Base-by-base conservation (phyloP, 305 asterid genomes). In the Solanum aculeatissimum region DNA sequence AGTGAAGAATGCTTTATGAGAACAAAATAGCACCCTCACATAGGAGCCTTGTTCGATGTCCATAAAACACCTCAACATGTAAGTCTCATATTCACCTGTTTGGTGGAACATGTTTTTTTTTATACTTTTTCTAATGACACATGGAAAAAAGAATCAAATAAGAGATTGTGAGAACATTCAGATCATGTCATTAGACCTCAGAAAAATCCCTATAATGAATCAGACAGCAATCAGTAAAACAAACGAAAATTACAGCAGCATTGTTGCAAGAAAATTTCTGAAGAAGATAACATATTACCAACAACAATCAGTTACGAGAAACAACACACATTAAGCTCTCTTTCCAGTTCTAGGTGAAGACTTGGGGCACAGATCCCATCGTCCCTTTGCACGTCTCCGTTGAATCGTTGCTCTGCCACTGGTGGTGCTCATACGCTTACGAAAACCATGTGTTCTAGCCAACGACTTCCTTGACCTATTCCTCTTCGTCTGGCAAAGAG, bases 401-500 rank as follows among this genome's bases (percentile, higher is more conserved):
- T 85, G 90, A 60, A 95, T 88, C 38, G 88, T 78, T 47, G 96
- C 98, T 85, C 95, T 86, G 74, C 98, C 97, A 23, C 89, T 84
- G 42, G 96, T 93, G 82, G 98, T 94, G 72, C 97, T 92, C 98
- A 94, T 95, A 49, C 97, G 94, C 91, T 89, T 90, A 78, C 96
- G 93, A 74, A 95, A 95, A 27, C 98, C 98, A 65, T 94, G 98
- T 3, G 98, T 94, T 53, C 98, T 88, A 72, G 98, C 98, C 84
- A 95, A 90, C 1, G 98, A 94, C 88, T 95, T 95, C 81, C 98
- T 88, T 53, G 98, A 95, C 84, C 98, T 91, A 70, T 93, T 91
- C 89, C 98, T 94, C 94, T 96, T 96, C 4, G 99, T 96, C 85
- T 95, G 98, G 74, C 98, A 95, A 54, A 91, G 97, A 18, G 69